Evolutionary conservation across 2,329 filamentous ascomycete genomes (phyloP).

Genomic region (Ophiostoma sp.): DNA sequence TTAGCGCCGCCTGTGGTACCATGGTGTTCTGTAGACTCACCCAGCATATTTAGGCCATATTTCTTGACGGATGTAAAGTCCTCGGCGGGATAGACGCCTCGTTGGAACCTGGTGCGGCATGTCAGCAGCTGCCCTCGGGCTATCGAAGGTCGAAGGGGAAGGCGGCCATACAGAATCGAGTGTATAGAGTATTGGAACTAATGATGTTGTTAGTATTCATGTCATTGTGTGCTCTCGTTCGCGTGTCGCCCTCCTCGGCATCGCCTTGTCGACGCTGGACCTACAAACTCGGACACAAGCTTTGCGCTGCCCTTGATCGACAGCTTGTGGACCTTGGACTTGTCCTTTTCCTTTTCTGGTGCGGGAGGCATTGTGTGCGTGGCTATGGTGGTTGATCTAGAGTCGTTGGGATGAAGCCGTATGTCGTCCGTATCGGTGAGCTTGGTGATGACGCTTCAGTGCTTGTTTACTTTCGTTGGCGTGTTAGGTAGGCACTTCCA

Average conservation of each 20-base stretch:
- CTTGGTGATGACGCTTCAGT: neutral
- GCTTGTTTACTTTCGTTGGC: conserved; percentile 24
- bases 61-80: conserved; percentile 98
- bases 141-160: conserved; percentile 28
- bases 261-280: conserved; percentile 34
- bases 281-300: conserved; percentile 89
- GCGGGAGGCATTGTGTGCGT: conserved; percentile 23
- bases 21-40: conserved; percentile 35
- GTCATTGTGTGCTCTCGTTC: neutral
- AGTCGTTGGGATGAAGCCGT: neutral
- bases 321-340: conserved; percentile 91
- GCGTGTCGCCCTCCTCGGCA: neutral
- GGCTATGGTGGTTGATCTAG: neutral
- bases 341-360: conserved; percentile 50
- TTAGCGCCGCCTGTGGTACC: too few species aligned
- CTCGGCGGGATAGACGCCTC: conserved; percentile 81
- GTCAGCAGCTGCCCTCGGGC: conserved; percentile 3
- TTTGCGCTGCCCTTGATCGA: conserved; percentile 79
- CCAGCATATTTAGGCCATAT: conserved; percentile 97
- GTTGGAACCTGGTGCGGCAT: conserved; percentile 63
- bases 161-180: conserved; percentile 66
- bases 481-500: conserved; percentile 42
- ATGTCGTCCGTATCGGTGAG: neutral
- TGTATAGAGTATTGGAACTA: conserved; percentile 98
- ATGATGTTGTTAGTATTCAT: neutral